These are phyloP conservation scores for Dendrothele bispora DNA, from an alignment of 768 basidiomycete species.

Conservation along the genomic window DNA sequence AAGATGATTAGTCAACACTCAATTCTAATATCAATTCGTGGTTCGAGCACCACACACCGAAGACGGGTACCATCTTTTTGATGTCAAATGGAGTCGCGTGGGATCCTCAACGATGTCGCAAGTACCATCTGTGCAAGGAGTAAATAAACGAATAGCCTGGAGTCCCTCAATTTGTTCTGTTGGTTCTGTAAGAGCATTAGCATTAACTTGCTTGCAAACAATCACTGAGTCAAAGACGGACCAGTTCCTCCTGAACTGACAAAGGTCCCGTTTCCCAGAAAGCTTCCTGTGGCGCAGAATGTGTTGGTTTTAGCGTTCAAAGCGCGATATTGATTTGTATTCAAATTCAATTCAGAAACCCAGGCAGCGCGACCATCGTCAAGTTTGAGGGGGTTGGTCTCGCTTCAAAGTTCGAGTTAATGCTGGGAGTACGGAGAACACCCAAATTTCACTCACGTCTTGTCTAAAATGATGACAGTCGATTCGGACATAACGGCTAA, in stretches of 20 bases:
- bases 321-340: slow-evolving; percentile 7
- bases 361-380: slow-evolving; percentile 24
- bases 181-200: neutral
- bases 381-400: slow-evolving; percentile 17
- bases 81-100: neutral
- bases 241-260: slow-evolving; percentile 24
- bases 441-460: neutral
- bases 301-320: slow-evolving; percentile 4
- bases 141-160: slow-evolving; percentile 3
- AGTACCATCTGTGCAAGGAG: too few relatives aligned
- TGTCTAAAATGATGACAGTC: neutral
- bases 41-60: neutral
- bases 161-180: slow-evolving; percentile 6
- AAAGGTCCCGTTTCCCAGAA: slow-evolving; percentile 54
- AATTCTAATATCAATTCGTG: neutral
- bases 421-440: too few relatives aligned
- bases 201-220: neutral
- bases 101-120: slow-evolving; percentile 8
- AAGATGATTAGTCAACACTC: neutral
- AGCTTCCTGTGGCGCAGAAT: slow-evolving; percentile 22
- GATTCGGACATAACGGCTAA: neutral
- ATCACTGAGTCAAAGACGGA: neutral
- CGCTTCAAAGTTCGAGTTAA: neutral
- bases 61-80: slow-evolving; percentile 6
- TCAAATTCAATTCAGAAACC: slow-evolving; percentile 20